Base-by-base conservation (phyloP, 2,329 filamentous ascomycete genomes). In the Trichophyton schoenleinii region DNA sequence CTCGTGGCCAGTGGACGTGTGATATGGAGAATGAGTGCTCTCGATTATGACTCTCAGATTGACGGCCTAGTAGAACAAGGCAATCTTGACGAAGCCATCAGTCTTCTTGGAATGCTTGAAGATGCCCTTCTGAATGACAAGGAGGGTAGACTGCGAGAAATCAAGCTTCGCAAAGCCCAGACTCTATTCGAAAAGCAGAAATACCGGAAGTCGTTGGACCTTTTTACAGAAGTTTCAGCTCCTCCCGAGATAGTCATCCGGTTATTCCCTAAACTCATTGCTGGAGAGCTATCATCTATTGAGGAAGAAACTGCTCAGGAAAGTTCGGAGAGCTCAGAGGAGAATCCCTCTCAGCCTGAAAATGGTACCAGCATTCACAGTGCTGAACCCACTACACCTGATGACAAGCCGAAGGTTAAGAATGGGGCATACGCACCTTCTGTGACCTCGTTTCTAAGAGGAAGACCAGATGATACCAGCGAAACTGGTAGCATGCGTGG, bases 1-100 rank as follows among this genome's bases (percentile, higher is more conserved):
- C 82, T 97, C 63, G 91, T 97, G 59, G 87, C 87, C 20, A 96
- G 92, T 70, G 94, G 97, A 61, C 82, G 94, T 52, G 87, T 83
- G 38, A 88, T 99, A 42, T 99, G 94, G 94, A 87, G 94, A 67
- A 97, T 99, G 94, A 89, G 86, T 65, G 88, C 92, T 2, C 85
- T 91, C 42, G 88, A 91, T 66, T 99, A 99, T 70, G 89, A 96
- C 71, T 85, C 86, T 1, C 94, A 99, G 70, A 84, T 97, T 22
- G 83, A 91, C 63, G 85, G 94, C 66, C 80, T 99, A 28, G 84
- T 95, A 1, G 81, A 85, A 20, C 83, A 82, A 63, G 84, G 81
- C 8, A 82, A 84, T 63, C 89, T 91, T 60, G 92, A 99, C 68
- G 95, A 99, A 74, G 92, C 92, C 0, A 87, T 97, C 64, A 96